phyloP scores from a whole-genome alignment of 139 green algal species.

The Chlamydomonas eustigma region DNA sequence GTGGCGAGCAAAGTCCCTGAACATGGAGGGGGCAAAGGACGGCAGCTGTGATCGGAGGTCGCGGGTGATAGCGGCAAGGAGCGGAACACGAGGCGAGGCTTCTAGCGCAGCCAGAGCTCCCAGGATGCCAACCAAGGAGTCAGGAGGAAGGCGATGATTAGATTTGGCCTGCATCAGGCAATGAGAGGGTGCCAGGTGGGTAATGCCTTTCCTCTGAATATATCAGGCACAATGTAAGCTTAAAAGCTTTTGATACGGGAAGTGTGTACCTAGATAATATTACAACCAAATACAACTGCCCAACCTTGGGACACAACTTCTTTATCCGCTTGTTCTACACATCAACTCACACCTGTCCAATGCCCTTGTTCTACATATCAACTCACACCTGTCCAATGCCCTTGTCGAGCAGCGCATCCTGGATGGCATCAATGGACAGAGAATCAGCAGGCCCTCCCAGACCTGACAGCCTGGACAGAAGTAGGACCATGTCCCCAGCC shows the following conservation, averaged over 20 bases:
- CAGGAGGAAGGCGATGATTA: neutral
- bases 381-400: neutral
- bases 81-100: neutral
- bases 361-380: no score
- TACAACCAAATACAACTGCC: no score
- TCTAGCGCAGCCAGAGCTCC: neutral
- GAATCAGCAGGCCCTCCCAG: neutral
- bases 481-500: neutral
- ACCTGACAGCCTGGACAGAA: neutral
- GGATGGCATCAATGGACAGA: neutral
- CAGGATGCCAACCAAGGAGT: neutral
- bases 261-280: no score
- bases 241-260: no score
- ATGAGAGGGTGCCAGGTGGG: no score
- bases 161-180: neutral
- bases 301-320: no score
- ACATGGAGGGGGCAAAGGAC: neutral
- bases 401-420: neutral
- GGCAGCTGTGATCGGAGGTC: neutral
- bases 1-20: neutral
- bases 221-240: no score
- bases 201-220: no score
- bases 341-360: neutral
- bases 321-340: no score
- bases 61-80: neutral